Base-by-base conservation (phyloP, 1,139 yeast species). In the Nakaseomyces delphensis region DNA sequence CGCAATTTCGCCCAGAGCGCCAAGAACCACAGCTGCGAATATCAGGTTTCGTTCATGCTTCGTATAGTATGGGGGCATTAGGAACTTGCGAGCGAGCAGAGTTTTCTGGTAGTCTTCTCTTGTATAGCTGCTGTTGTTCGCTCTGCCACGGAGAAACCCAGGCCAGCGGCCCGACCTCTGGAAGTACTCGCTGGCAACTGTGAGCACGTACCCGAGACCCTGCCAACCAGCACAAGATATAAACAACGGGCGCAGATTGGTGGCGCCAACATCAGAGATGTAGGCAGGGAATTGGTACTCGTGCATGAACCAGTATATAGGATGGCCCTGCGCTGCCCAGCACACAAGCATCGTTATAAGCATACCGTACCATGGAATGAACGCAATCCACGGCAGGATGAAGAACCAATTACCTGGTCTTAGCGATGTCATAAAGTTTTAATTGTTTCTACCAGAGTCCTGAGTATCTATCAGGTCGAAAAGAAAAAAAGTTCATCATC, bases 221-320 rank as follows among this genome's bases (percentile, higher is more conserved):
- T 85, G 95, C 60, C 79, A 73, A 0, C 80, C 85, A 3, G 84
- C 69, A 57, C 94, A 79, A 13, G 83, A 67, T 37, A 87, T 85
- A 63, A 87, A 87, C 15, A 86, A 65, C 1, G 95, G 94, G 57
- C 84, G 84, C 43, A 85, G 67, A 54, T 79, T 79, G 1, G 94
- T 83, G 11, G 96, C 95, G 4, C 89, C 95, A 42, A 86, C 73
- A 57, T 86, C 86, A 8, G 95, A 83, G 40, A 89, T 76, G 63
- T 82, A 87, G 3, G 83, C 79, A 35, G 87, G 83, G 43, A 64
- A 62, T 48, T 74, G 77, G 10, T 62, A 46, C 2, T 63, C 59
- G 18, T 65, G 60, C 70, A 80, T 74, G 59, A 78, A 81, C 41
- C 67, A 54, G 56, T 84, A 83, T 10, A 73, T 68, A 0, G 95